These are phyloP conservation scores for Cutaneotrichosporon sp. DNA, from an alignment of 1,284 basidiomycete species.

Conservation along the genomic window DNA sequence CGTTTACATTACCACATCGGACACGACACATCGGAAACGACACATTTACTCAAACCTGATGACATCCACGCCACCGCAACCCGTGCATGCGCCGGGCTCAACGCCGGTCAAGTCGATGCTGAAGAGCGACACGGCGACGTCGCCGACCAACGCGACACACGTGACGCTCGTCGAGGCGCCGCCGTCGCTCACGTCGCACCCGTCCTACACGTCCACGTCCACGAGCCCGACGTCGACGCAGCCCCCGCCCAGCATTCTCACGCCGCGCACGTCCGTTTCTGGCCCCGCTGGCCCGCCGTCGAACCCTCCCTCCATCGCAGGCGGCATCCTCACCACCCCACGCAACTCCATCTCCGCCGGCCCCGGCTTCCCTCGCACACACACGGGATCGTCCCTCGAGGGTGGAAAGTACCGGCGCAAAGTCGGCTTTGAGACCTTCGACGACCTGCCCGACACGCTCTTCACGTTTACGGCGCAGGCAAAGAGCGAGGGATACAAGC, in stretches of 20 bases:
- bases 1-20: too few relatives aligned
- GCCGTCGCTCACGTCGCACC: too few relatives aligned
- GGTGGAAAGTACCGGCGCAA: constrained; percentile 67
- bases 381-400: constrained; percentile 6
- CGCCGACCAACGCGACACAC: not conserved
- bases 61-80: too few relatives aligned
- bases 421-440: constrained; percentile 77
- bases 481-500: constrained; percentile 74
- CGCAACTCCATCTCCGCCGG: not conserved
- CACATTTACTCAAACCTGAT: too few relatives aligned
- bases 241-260: too few relatives aligned
- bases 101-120: too few relatives aligned
- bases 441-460: constrained; percentile 53
- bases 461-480: constrained; percentile 55
- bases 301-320: not conserved
- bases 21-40: too few relatives aligned
- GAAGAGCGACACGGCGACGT: too few relatives aligned
- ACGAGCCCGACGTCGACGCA: too few relatives aligned
- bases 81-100: too few relatives aligned
- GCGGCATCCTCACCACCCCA: not conserved
- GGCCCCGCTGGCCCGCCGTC: not conserved
- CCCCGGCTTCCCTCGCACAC: constrained; percentile 14
- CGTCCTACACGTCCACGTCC: too few relatives aligned
- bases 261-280: too few relatives aligned
- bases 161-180: constrained; percentile 1